Evolutionary conservation across 2,329 filamentous ascomycete genomes (phyloP).

Genomic region (Clonostachys chloroleuca): DNA sequence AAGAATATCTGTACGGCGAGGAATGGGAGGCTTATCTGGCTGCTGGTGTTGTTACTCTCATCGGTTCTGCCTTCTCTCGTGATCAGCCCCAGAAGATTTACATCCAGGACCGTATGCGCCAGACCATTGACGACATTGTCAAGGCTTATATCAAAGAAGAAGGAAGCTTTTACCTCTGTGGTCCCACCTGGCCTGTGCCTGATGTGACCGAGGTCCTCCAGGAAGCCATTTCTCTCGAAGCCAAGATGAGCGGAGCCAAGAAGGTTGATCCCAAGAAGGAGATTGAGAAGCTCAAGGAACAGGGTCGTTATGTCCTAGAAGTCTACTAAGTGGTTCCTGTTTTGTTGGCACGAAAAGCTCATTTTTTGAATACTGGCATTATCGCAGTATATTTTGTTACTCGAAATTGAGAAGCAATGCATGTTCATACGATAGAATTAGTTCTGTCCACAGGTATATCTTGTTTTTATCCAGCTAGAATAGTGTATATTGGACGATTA

Average conservation of each 20-base stretch:
- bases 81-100: slow-evolving; percentile 99
- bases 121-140: slow-evolving; percentile 78
- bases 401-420: too few species aligned
- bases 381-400: too few species aligned
- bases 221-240: slow-evolving; percentile 82
- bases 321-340: slow-evolving; percentile 64
- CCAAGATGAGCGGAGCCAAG: slow-evolving; percentile 57
- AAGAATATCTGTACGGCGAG: slow-evolving; percentile 98
- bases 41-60: slow-evolving; percentile 88
- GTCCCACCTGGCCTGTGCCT: slow-evolving; percentile 96
- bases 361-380: too few species aligned
- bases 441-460: too few species aligned
- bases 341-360: too few species aligned
- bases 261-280: slow-evolving; percentile 85
- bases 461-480: too few species aligned
- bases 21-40: slow-evolving; percentile 99
- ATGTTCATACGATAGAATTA: too few species aligned
- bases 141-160: slow-evolving; percentile 83
- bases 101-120: slow-evolving; percentile 96
- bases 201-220: slow-evolving; percentile 92
- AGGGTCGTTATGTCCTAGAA: slow-evolving; percentile 89
- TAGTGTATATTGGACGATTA: too few species aligned
- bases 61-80: slow-evolving; percentile 91
- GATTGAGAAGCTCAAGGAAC: slow-evolving; percentile 97
- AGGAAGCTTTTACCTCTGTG: slow-evolving; percentile 94